phyloP scores from a whole-genome alignment of 176 grass and related monocot species.

The Juncus effusus region DNA sequence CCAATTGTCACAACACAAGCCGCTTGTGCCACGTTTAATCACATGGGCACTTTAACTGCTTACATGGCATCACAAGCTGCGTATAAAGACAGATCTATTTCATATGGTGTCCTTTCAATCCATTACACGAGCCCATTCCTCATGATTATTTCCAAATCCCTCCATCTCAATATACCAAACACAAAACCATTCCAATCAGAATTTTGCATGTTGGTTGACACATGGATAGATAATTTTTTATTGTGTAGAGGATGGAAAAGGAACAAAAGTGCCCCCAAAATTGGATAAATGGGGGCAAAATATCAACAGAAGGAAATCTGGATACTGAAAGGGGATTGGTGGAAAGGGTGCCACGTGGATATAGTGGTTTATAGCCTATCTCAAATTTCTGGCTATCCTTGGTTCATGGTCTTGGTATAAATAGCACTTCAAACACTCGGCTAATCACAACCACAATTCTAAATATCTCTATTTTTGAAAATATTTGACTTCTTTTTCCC shows the following conservation, averaged over 20 bases:
- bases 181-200: not conserved
- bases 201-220: not conserved
- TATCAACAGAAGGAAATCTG: conserved; percentile 44
- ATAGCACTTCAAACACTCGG: conserved; percentile 24
- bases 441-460: conserved; percentile 21
- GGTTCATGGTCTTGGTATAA: conserved; percentile 45
- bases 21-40: conserved; percentile 30
- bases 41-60: conserved; percentile 36
- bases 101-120: not conserved
- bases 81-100: conserved; percentile 39
- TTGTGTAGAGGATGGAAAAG: not conserved
- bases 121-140: conserved; percentile 42
- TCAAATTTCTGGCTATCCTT: conserved; percentile 37
- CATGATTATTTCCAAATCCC: conserved; percentile 38
- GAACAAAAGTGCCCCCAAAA: conserved; percentile 18
- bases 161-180: not conserved
- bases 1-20: conserved; percentile 31
- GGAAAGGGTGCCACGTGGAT: conserved; percentile 24
- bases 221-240: not conserved
- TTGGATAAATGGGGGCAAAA: conserved; percentile 24
- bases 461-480: conserved; percentile 16
- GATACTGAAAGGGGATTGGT: conserved; percentile 49
- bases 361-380: conserved; percentile 27
- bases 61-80: not conserved
- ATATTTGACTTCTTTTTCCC: not conserved